Evolutionary conservation across 345 rosid species (phyloP), one percentile per base, ranked within the genome.

Genomic region (Hibiscus mutabilis): DNA sequence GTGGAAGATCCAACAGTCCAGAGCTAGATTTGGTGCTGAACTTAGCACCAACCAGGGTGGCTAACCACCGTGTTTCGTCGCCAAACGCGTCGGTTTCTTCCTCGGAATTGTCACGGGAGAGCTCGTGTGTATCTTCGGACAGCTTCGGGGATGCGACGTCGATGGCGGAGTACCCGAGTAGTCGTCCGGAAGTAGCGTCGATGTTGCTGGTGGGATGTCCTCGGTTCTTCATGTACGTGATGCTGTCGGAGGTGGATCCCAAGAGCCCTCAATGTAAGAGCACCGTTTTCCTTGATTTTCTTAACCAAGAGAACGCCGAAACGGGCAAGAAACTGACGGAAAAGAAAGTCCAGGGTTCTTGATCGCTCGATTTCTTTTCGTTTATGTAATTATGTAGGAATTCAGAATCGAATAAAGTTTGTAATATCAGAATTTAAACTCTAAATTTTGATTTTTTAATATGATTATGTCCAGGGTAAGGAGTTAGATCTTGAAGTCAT

Each of bases 151-250:
- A 5, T 5, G 16, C 42, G 25, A 71, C 24, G 1, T 9, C 42
- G 33, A 18, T 11, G 29, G 16, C 42, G 14, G 71, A 65, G 5
- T 51, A 55, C 60, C 13, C 70, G 63, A 53, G 81, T 22, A 69
- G 72, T 55, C 66, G 72, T 2, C 78, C 53, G 4, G 58, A 18
- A 16, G 47, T 52, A 52, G 6, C 65, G 44, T 25, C 80, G 6
- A 80, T 88, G 92, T 22, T 79, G 65, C 64, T 88, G 6, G 86
- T 74, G 13, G 92, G 92, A 0, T 88, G 92, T 55, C 84, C 86
- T 42, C 72, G 84, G 22, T 88, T 89, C 77, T 78, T 88, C 37
- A 81, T 84, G 86, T 88, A 84, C 53, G 82, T 86, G 58, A 84
- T 88, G 89, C 14, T 83, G 27, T 83, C 88, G 3, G 82, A 80